phyloP scores from a whole-genome alignment of 371 early-diverging fungal genomes.

The Phascolomyces articulosus region DNA sequence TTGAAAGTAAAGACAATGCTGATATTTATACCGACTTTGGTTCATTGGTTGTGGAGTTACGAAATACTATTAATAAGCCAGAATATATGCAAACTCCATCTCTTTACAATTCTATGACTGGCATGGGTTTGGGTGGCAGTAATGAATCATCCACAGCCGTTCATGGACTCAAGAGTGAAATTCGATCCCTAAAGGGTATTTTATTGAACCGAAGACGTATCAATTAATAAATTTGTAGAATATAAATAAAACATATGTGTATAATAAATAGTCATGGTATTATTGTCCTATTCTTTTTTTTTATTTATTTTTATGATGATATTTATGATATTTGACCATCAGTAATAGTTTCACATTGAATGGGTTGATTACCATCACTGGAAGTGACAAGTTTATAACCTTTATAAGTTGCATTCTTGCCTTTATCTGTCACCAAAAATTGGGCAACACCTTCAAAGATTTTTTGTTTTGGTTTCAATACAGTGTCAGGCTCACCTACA shows the following conservation, averaged over 20 bases:
- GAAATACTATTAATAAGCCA: conserved; percentile 8
- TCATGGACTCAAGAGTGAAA: conserved; percentile 32
- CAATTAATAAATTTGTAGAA: background rate
- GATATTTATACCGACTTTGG: conserved; percentile 11
- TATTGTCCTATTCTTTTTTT: conserved; percentile 3
- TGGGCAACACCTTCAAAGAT: conserved; percentile 52
- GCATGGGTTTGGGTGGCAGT: background rate
- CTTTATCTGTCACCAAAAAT: conserved; percentile 37
- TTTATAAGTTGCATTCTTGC: conserved; percentile 57
- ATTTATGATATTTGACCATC: conserved; percentile 8
- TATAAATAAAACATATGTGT: background rate
- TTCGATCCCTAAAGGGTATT: conserved; percentile 34
- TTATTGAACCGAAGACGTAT: conserved; percentile 34
- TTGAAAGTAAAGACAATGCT: conserved; percentile 4
- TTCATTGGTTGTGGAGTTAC: conserved; percentile 10
- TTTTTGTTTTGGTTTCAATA: conserved; percentile 62
- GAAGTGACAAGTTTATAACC: conserved; percentile 48
- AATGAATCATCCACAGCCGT: conserved; percentile 33
- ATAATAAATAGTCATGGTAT: background rate
- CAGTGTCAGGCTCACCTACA: conserved; percentile 25
- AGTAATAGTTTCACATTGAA: conserved; percentile 16
- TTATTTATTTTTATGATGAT: background rate
- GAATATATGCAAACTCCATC: conserved; percentile 18
- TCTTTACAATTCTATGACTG: conserved; percentile 2
- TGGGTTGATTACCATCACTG: conserved; percentile 30